Percentiles rank a stretch among this genome's conserved stretches.
These are phyloP conservation scores for Lipomyces spencermartinsiae DNA, from an alignment of 805 yeast species.

Conservation along the genomic window DNA sequence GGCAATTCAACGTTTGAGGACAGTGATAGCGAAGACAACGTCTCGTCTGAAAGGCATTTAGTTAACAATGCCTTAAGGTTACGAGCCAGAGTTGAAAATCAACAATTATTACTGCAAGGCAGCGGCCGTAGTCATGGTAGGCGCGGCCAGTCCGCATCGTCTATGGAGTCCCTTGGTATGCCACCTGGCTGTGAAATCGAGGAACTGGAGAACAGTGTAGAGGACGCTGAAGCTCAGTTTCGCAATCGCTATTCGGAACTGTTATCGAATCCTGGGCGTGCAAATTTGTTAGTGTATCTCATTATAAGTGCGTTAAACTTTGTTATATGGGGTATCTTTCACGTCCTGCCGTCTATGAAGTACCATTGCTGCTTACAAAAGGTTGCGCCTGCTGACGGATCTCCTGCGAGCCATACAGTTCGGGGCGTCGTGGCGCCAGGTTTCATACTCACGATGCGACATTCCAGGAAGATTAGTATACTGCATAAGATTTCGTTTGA, in stretches of 20 bases:
- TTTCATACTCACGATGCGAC: neutral
- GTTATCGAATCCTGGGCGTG: neutral
- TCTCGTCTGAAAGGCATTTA: neutral
- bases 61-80: slow-evolving; percentile 3
- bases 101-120: neutral
- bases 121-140: neutral
- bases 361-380: slow-evolving; percentile 1
- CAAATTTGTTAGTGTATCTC: neutral
- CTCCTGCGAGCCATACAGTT: neutral
- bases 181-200: neutral
- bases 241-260: neutral
- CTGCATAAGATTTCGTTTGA: neutral
- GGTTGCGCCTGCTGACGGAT: neutral
- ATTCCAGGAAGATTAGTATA: neutral
- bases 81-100: slow-evolving; percentile 4
- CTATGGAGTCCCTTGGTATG: neutral
- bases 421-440: neutral
- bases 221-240: neutral
- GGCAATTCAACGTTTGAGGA: neutral
- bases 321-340: slow-evolving; percentile 1
- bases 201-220: neutral
- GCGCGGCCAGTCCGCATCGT: neutral
- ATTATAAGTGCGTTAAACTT: neutral
- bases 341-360: slow-evolving; percentile 6
- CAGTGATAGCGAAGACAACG: neutral